Evolutionary conservation across 371 early-diverging fungal species (phyloP), one percentile per base, ranked within the genome.

Genomic region (Haplosporangium sp.): DNA sequence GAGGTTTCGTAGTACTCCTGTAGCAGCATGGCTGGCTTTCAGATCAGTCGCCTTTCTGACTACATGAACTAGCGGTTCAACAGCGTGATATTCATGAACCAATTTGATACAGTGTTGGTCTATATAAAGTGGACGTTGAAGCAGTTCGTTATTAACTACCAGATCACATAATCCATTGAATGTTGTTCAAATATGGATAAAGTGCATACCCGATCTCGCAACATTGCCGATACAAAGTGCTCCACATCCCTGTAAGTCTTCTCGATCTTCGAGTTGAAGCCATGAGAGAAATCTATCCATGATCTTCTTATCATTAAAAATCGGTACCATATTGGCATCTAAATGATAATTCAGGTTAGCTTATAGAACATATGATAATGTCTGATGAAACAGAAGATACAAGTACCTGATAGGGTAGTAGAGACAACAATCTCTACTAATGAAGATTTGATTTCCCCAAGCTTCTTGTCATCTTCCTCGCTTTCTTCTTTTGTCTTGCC

Each of bases 1-100:
- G 38, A 92, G 82, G 69, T 92, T 90, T 48, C 89, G 88, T 9
- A 92, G 78, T 9, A 88, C 85, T 17, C 92, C 88, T 65, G 90
- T 82, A 9, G 89, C 85, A 7, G 88, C 89, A 71, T 90, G 89
- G 53, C 88, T 89, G 11, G 88, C 85, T 64, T 86, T 87, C 4
- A 90, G 82, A 66, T 90, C 88, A n/a, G 84, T 86, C 0, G 89
- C 86, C 34, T 78, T 76, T 48, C 85, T 76, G 62, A 88, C 85
- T 34, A 87, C 72, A 63, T 84, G 73, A 6, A 89, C 67, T 34
- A 92, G 76, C 1, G 78, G 72, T 53, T 87, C 77, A 19, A 87
- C 84, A 38, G 90, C 64, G 3, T 86, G 75, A 35, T 86, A 78
- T 65, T 85, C 84, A 59, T 89, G 85, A 1, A 90, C 92, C 64